These are phyloP conservation scores for Ophiobolus disseminans DNA, from an alignment of 2,329 filamentous ascomycete species.

Conservation along the genomic window DNA sequence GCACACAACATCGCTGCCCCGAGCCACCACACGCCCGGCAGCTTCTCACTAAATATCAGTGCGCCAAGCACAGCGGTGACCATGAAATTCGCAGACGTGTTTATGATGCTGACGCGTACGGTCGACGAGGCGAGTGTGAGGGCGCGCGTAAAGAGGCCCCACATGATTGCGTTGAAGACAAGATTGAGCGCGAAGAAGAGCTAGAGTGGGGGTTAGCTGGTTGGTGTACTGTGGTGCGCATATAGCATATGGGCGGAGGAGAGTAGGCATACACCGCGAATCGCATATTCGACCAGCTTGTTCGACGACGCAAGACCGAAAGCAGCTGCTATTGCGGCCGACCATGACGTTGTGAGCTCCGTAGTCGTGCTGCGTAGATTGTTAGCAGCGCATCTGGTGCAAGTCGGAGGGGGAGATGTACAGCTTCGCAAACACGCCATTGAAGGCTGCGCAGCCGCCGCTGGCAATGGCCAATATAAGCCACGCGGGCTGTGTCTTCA, in stretches of 20 bases:
- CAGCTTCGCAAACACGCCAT: constrained; percentile 85
- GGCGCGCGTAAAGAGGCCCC: constrained; percentile 81
- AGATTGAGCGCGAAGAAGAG: constrained; percentile 78
- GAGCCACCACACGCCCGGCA: constrained; percentile 78
- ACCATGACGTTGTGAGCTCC: constrained; percentile 62
- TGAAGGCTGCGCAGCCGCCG: constrained; percentile 79
- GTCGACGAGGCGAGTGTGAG: constrained; percentile 77
- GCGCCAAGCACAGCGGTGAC: constrained; percentile 75
- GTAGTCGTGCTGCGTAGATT: constrained; percentile 62
- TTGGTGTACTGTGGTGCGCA: neutral
- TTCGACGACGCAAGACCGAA: constrained; percentile 57
- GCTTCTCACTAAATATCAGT: constrained; percentile 72
- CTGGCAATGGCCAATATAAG: constrained; percentile 75
- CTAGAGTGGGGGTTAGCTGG: constrained; percentile 50
- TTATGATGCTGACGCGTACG: constrained; percentile 81
- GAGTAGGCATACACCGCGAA: constrained; percentile 57
- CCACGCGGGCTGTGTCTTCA: constrained; percentile 47
- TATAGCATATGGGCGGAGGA: neutral
- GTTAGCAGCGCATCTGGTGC: constrained; percentile 16
- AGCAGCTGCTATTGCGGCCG: constrained; percentile 55
- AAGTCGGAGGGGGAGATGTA: constrained; percentile 52
- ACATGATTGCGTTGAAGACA: constrained; percentile 81
- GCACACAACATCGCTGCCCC: constrained; percentile 75
- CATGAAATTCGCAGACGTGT: constrained; percentile 83
- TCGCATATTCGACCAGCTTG: constrained; percentile 57